Evolutionary conservation across 768 basidiomycete genomes (phyloP), one percentile per base, ranked within the genome.

Genomic region (Rhizopogon salebrosus): DNA sequence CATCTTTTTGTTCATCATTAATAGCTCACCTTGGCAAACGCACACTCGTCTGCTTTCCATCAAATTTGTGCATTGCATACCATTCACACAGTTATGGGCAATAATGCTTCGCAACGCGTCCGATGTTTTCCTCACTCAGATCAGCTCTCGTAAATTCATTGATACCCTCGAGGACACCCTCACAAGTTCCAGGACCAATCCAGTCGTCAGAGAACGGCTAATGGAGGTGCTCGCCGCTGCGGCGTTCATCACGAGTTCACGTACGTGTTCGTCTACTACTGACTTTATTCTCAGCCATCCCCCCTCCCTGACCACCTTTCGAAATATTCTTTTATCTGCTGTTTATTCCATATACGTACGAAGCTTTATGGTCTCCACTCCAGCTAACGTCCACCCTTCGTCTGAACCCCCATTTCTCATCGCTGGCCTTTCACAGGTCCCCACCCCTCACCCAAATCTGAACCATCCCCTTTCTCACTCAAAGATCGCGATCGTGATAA

Each of bases 71-170:
- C n/a, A 14, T 43, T 36, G 54, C 7, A 60, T 45, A 31, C 10
- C 18, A 7, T 48, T 20, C 18, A 31, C 34, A 20, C 56, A 91
- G 88, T 64, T 97, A 6, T 95, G 92, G 93, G 86, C 92, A 2
- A 85, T 95, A 59, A 88, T 95, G 85, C 78, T 95, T 35, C 83
- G 84, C 26, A 94, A 95, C 62, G 84, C 85, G 3, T 80, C 84
- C 0, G 82, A 85, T 9, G 62, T 80, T 13, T 92, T 94, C 61
- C 79, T 90, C 34, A 67, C 77, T 11, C 84, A 89, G 59, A 85
- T 82, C 36, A 77, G 81, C 13, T 75, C 84, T 29, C 82, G 83
- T 60, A 92, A 92, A 64, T 93, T 93, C 61, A 68, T 89, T 18
- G 86, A 91, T 48, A 83, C 81, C 1, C 71, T 93, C 16, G 91